phyloP scores from a whole-genome alignment of 2,329 filamentous ascomycete species.

The Diaporthe vexans region DNA sequence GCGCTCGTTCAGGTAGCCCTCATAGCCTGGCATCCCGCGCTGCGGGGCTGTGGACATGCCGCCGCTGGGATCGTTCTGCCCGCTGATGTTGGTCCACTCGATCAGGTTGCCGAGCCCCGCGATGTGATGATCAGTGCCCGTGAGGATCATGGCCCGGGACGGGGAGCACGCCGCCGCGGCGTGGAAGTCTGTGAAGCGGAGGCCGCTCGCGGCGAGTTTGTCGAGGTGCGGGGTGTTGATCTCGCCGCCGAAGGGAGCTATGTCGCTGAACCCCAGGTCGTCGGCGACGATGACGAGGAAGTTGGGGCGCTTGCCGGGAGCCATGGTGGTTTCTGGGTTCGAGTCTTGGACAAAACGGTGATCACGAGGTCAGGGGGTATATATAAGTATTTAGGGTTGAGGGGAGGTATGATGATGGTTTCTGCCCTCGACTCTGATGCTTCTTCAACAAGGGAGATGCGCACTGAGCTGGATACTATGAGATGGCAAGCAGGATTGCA shows the following conservation, averaged over 20 bases:
- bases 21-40: conserved; percentile 48
- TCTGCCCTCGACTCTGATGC: background rate
- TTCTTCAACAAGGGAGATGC: background rate
- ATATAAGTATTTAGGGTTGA: too few species aligned
- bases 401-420: too few species aligned
- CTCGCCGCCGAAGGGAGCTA: conserved; percentile 51
- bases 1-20: conserved; percentile 51
- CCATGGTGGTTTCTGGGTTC: conserved; percentile 19
- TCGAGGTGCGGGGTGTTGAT: conserved; percentile 52
- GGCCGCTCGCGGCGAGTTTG: conserved; percentile 53
- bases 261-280: conserved; percentile 52
- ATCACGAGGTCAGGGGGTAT: background rate
- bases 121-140: conserved; percentile 73
- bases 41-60: conserved; percentile 41
- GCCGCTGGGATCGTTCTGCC: conserved; percentile 47
- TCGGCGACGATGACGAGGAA: conserved; percentile 53
- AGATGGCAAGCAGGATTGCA: background rate
- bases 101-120: conserved; percentile 71
- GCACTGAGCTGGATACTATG: background rate
- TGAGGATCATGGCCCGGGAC: conserved; percentile 76
- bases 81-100: conserved; percentile 58
- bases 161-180: conserved; percentile 76
- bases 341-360: background rate
- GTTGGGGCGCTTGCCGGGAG: conserved; percentile 46
- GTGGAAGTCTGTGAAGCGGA: conserved; percentile 76